A percentile compares a stretch with the other conserved stretches of the same genome.
phyloP scores from a whole-genome alignment of 106 monocot species.

The Phalaenopsis equestris region DNA sequence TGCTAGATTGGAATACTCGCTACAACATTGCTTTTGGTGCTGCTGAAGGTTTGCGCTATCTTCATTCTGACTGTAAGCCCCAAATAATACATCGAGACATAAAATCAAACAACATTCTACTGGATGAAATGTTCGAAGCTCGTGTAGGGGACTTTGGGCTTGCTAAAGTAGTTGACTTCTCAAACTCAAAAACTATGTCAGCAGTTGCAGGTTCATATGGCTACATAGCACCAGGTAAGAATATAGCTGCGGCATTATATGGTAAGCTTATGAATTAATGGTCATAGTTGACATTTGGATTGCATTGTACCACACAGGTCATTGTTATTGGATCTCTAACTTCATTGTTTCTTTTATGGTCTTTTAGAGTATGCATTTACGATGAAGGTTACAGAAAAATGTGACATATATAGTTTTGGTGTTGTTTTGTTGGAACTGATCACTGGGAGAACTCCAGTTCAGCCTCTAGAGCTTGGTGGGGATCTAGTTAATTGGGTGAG shows the following conservation, averaged over 20 bases:
- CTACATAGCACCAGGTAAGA: constrained; percentile 77
- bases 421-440: constrained; percentile 30
- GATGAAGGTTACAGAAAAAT: constrained; percentile 13
- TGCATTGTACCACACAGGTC: neutral
- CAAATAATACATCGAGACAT: constrained; percentile 72
- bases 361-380: constrained; percentile 81
- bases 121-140: constrained; percentile 63
- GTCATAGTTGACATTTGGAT: neutral
- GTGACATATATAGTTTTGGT: no score
- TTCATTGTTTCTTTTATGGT: neutral
- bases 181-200: constrained; percentile 68
- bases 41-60: constrained; percentile 70
- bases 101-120: constrained; percentile 70
- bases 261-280: neutral
- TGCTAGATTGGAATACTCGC: constrained; percentile 60
- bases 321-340: neutral
- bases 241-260: neutral
- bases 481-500: constrained; percentile 83
- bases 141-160: constrained; percentile 73
- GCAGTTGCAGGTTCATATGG: constrained; percentile 83
- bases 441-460: constrained; percentile 69
- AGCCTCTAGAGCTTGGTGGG: constrained; percentile 75
- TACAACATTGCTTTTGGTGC: constrained; percentile 73
- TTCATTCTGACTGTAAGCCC: constrained; percentile 70
- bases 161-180: constrained; percentile 41